phyloP scores from a whole-genome alignment of 2,329 filamentous ascomycete genomes.

The Curvularia spicifera region DNA sequence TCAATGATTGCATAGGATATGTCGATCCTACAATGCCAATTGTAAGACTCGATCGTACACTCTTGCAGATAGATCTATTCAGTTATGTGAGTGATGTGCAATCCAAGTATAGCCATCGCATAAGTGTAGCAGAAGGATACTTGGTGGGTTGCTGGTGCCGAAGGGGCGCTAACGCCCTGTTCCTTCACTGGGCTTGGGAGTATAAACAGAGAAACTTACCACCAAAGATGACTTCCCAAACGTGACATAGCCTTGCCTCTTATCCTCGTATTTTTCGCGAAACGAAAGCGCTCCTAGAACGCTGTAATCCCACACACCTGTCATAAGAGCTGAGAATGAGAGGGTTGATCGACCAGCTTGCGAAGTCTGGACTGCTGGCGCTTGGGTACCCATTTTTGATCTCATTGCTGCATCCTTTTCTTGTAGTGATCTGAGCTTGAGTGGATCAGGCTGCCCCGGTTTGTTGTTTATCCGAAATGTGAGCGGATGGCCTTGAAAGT shows the following conservation, averaged over 20 bases:
- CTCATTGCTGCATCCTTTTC: conserved; percentile 33
- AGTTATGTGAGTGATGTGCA: background rate
- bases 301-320: conserved; percentile 55
- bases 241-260: conserved; percentile 47
- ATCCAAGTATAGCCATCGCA: background rate
- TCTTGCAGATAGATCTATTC: conserved; percentile 22
- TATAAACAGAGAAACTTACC: background rate
- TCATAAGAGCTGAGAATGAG: conserved; percentile 35
- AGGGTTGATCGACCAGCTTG: conserved; percentile 29
- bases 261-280: conserved; percentile 52
- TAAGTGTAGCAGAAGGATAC: background rate
- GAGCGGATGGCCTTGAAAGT: conserved; percentile 20
- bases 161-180: background rate
- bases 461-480: conserved; percentile 25
- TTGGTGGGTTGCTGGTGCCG: background rate
- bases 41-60: conserved; percentile 3
- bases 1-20: conserved; percentile 53
- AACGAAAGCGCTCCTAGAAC: conserved; percentile 45
- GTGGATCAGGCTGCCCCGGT: conserved; percentile 31
- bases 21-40: conserved; percentile 47
- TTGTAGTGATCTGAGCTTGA: conserved; percentile 32
- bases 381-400: conserved; percentile 16
- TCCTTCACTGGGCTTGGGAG: background rate
- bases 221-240: conserved; percentile 46
- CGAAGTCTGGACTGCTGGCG: conserved; percentile 9